Percentiles rank a stretch among this genome's conserved stretches.
phyloP scores from a whole-genome alignment of 2,329 filamentous ascomycete genomes.

The Thelonectria olida region DNA sequence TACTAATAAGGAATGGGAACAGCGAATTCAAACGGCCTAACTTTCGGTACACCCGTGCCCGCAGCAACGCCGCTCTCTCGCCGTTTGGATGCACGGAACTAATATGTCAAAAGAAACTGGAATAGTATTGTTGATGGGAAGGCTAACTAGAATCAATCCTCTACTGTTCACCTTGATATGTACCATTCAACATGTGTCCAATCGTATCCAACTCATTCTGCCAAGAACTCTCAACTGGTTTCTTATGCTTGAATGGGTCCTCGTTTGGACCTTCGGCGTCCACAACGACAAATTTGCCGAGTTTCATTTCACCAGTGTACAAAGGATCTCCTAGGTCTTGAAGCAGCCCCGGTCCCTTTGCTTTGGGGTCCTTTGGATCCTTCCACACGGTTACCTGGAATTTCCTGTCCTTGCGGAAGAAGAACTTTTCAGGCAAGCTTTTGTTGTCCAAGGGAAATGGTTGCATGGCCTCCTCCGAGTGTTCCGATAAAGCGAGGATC shows the following conservation, averaged over 20 bases:
- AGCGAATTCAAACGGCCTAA: too few relatives aligned
- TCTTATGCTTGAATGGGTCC: conserved; percentile 24
- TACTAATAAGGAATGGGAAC: too few relatives aligned
- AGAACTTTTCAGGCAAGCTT: conserved; percentile 20
- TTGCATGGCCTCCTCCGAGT: conserved; percentile 50
- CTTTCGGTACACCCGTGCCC: too few relatives aligned
- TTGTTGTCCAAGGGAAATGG: conserved; percentile 43
- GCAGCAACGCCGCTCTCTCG: too few relatives aligned
- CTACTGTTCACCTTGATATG: too few relatives aligned
- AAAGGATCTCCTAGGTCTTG: background rate
- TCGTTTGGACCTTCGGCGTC: conserved; percentile 33
- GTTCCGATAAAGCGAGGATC: conserved; percentile 43
- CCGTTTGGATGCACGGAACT: too few relatives aligned
- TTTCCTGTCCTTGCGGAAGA: conserved; percentile 10
- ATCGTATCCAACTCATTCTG: conserved; percentile 34
- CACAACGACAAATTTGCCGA: conserved; percentile 32
- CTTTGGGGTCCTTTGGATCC: conserved; percentile 13
- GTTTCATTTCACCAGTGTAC: conserved; percentile 13
- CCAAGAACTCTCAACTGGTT: conserved; percentile 29
- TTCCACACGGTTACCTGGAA: conserved; percentile 28
- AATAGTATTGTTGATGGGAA: too few relatives aligned
- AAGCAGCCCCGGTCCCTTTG: conserved; percentile 17
- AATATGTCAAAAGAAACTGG: too few relatives aligned
- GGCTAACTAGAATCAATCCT: too few relatives aligned
- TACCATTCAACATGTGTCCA: conserved; percentile 32